Evolutionary conservation across 768 basidiomycete genomes (phyloP), one percentile per base, ranked within the genome.

Genomic region (Boletus vinaceobasis): DNA sequence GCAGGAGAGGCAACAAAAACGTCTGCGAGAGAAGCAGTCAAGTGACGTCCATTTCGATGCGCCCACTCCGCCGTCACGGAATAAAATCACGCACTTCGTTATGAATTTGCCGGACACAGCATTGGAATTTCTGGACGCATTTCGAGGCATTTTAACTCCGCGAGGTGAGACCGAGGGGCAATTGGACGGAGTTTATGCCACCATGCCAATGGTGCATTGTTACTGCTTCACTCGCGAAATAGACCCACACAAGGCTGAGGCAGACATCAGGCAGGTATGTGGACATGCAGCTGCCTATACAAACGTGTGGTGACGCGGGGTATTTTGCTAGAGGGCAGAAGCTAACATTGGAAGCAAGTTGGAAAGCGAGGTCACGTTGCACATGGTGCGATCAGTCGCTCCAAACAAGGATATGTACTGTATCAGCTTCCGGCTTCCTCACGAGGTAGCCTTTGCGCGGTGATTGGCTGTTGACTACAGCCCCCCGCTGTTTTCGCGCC

Each of bases 361-460:
- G 49, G 72, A 74, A 14, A 73, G 75, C 11, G 79, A 82, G 23
- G 74, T 77, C 37, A 68, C 71, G 14, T 68, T 92, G 8, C 87
- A 93, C 64, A 79, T 86, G 60, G 95, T 99, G 46, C 86, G 97
- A 52, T 87, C 88, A 10, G 97, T 98, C 10, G 93, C 97, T 1
- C 96, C 96, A 7, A 89, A 85, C 72, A 98, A 99, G 73, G 88
- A 93, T 65, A 98, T 98, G 96, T 98, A 95, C 71, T 95, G 96
- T 71, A 82, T 99, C 51, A 88, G 88, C 70, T 98, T 99, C 78
- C 71, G 83, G 59, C 75, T 91, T 9, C 85, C 87, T 19, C 67
- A 66, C 43, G 70, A 65, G 36, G 75, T 76, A 9, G 79, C 78
- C 5, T 74, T 69, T 48, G 66, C 48, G 17, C 45, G 50, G 23